A percentile compares a stretch with the other conserved stretches of the same genome.
phyloP scores from a whole-genome alignment of 495 filamentous ascomycete genomes.

The Tuber calosporum region DNA sequence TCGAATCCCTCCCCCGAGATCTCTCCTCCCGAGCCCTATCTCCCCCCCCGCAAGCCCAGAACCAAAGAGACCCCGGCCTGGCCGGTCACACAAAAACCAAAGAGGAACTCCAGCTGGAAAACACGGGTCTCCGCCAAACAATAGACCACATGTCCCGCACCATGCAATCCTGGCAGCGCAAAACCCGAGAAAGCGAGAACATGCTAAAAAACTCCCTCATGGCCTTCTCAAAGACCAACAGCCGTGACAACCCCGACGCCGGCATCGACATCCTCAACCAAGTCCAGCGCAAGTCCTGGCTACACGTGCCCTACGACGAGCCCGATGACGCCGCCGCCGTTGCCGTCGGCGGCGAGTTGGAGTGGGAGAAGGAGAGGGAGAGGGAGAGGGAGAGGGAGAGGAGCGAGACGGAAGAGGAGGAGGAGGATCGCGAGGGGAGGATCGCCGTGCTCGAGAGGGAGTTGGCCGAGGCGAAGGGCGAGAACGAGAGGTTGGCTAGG shows the following conservation, averaged over 20 bases:
- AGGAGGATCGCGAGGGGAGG: slow-evolving; percentile 9
- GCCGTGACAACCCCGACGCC: slow-evolving; percentile 6
- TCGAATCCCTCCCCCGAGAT: slow-evolving; percentile 7
- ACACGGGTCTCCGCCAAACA: slow-evolving; percentile 32
- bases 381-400: slow-evolving; percentile 14
- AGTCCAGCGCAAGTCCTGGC: slow-evolving; percentile 30
- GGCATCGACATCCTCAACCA: slow-evolving; percentile 34
- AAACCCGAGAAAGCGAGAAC: slow-evolving; percentile 33
- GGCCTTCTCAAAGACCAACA: slow-evolving; percentile 23
- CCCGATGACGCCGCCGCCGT: slow-evolving; percentile 21
- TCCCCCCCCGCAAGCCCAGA: background rate
- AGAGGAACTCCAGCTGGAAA: slow-evolving; percentile 40
- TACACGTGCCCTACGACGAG: slow-evolving; percentile 38
- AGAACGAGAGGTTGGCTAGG: slow-evolving; percentile 24
- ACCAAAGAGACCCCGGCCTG: slow-evolving; percentile 8
- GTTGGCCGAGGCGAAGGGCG: background rate
- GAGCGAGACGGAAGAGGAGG: slow-evolving; percentile 15
- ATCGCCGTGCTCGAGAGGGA: slow-evolving; percentile 17
- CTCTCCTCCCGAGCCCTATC: background rate
- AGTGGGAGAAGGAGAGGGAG: slow-evolving; percentile 17
- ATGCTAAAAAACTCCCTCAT: slow-evolving; percentile 34
- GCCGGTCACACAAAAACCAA: slow-evolving; percentile 33
- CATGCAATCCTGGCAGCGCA: slow-evolving; percentile 37
- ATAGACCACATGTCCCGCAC: slow-evolving; percentile 36
- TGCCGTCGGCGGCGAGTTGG: slow-evolving; percentile 12